Percentiles rank a stretch among this genome's conserved stretches.
phyloP scores from a whole-genome alignment of 2,329 filamentous ascomycete species.

The Calonectria henricotiae region DNA sequence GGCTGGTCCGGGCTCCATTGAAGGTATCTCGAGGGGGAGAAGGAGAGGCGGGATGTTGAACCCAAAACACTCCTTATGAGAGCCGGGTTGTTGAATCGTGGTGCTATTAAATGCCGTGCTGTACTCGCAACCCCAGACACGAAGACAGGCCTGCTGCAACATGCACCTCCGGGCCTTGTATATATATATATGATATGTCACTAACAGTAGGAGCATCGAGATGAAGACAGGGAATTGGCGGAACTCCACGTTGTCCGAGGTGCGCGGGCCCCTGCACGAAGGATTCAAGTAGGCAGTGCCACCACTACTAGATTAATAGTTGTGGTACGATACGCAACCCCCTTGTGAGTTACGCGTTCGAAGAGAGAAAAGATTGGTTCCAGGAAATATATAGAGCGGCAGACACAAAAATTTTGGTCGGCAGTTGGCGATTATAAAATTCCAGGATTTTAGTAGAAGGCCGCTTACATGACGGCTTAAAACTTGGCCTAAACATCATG shows the following conservation, averaged over 20 bases:
- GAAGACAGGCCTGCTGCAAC: background rate
- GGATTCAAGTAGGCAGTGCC: constrained; percentile 10
- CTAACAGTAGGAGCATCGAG: background rate
- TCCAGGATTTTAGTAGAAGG: background rate
- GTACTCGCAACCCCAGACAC: background rate
- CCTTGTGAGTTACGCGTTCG: constrained; percentile 8
- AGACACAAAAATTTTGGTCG: background rate
- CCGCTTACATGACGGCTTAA: background rate
- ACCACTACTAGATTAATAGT: background rate
- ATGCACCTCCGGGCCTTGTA: background rate
- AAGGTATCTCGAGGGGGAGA: no score
- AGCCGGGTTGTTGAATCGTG: background rate
- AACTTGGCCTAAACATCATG: background rate
- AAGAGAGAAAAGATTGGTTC: background rate
- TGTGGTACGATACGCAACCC: constrained; percentile 15
- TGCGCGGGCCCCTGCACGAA: constrained; percentile 12
- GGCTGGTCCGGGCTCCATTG: constrained; percentile 41
- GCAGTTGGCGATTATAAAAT: background rate
- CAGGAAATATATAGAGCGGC: background rate
- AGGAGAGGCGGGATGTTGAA: background rate
- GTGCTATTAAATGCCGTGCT: background rate
- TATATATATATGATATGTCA: constrained; percentile 3
- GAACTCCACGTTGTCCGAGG: background rate
- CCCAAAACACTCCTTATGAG: background rate
- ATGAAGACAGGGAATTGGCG: background rate